Base-by-base conservation (phyloP, 1,139 yeast genomes). In the Yamadazyma buinensis region DNA sequence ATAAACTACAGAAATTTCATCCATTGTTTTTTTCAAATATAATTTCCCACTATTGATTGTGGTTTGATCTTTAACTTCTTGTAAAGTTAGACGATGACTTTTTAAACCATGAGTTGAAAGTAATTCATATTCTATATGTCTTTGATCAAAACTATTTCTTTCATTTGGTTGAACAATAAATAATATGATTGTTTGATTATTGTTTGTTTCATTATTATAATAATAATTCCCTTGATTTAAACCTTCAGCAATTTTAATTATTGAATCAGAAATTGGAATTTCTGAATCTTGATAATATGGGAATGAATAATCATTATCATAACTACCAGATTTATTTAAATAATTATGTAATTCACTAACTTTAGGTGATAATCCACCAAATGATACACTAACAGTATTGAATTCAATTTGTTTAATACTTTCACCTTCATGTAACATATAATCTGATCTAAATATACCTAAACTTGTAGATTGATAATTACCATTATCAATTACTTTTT, bases 321-420 rank as follows among this genome's bases (percentile, higher is more conserved):
- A 84, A 11, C 57, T 57, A 5, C 87, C 88, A 9, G 66, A 53
- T 6, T 61, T 55, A 49, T 83, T 82, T 51, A 83, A 61, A 48
- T 71, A 85, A 24, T 71, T 61, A 57, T 92, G 98, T 40, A 86
- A 64, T 48, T 76, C 69, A 15, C 95, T 85, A 15, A 87, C 90
- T 52, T 82, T 84, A 11, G 87, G 59, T 1, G 96, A 83, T 36
- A 92, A 68, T 0, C 95, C 97, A 15, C 95, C 97, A 66, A 92
- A 92, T 1, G 97, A 88, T 2, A 92, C 95, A 49, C 96, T 84
- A 3, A 92, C 90, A 1, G 98, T 88, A 58, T 92, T 92, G 64
- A 90, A 92, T 55, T 92, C 99, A 35, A 92, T 90, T 58, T 94
- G 98, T 54, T 90, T 90, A 52, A 92, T 82, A 15, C 60, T 56